Evolutionary conservation across 2,329 filamentous ascomycete genomes (phyloP).

Genomic region (Emmonsiellopsis sp.): DNA sequence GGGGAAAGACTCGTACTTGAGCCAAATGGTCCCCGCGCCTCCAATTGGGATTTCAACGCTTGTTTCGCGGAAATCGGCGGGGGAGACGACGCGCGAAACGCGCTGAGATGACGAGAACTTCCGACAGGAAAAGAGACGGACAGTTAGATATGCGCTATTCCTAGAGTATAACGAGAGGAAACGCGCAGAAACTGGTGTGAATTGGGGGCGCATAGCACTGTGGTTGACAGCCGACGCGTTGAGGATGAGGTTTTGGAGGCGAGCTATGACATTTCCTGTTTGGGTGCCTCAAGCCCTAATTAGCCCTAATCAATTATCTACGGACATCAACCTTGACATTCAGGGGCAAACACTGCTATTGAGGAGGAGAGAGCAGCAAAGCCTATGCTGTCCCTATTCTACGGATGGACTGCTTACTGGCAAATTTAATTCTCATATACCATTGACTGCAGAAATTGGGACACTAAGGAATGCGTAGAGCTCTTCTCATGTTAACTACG

Average conservation of each 20-base stretch:
- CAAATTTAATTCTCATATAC: too few relatives aligned
- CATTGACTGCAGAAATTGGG: too few relatives aligned
- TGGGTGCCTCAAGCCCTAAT: too few relatives aligned
- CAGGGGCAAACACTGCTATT: too few relatives aligned
- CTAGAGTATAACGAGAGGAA: background rate
- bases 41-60: conserved; percentile 20
- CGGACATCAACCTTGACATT: too few relatives aligned
- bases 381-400: too few relatives aligned
- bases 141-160: background rate
- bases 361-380: too few relatives aligned
- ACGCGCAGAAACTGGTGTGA: background rate
- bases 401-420: too few relatives aligned
- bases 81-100: background rate
- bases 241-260: background rate
- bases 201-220: conserved; percentile 19
- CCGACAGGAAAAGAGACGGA: background rate
- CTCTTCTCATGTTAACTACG: background rate
- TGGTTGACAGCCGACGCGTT: conserved; percentile 1
- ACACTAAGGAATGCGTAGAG: background rate
- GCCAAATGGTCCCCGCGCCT: conserved; percentile 19
- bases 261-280: background rate
- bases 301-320: too few relatives aligned
- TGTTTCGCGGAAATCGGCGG: conserved; percentile 12
- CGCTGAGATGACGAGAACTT: conserved; percentile 10
- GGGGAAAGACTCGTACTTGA: conserved; percentile 16